phyloP scores from a whole-genome alignment of 2,329 filamentous ascomycete genomes.

The Didymella keratinophila region DNA sequence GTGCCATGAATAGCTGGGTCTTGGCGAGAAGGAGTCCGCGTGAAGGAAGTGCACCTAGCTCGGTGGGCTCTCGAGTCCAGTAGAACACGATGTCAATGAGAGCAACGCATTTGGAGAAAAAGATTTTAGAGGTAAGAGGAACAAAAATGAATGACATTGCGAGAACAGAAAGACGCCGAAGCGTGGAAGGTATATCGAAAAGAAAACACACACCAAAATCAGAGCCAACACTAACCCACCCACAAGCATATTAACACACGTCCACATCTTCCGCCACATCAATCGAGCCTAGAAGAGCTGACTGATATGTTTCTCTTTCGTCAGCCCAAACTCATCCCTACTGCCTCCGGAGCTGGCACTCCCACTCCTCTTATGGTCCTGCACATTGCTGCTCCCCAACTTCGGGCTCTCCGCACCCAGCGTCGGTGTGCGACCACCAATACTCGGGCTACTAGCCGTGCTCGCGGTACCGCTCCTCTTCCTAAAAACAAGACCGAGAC shows the following conservation, averaged over 20 bases:
- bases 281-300: constrained; percentile 9
- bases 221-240: neutral
- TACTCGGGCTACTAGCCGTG: constrained; percentile 14
- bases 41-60: neutral
- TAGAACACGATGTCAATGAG: neutral
- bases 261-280: neutral
- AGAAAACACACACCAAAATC: neutral
- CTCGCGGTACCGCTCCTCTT: constrained; percentile 19
- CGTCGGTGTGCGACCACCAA: constrained; percentile 14
- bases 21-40: neutral
- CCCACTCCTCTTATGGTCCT: constrained; percentile 17
- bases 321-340: constrained; percentile 18
- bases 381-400: constrained; percentile 6
- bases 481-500: constrained; percentile 17
- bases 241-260: neutral
- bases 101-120: neutral
- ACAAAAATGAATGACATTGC: neutral
- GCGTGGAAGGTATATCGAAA: neutral
- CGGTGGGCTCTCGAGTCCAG: neutral
- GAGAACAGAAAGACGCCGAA: neutral
- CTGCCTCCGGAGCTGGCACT: constrained; percentile 5
- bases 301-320: constrained; percentile 8
- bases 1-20: neutral
- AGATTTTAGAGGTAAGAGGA: neutral
- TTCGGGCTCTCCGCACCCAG: constrained; percentile 12